phyloP scores from a whole-genome alignment of 306 rosid genomes.

The Prunus kanzakura region DNA sequence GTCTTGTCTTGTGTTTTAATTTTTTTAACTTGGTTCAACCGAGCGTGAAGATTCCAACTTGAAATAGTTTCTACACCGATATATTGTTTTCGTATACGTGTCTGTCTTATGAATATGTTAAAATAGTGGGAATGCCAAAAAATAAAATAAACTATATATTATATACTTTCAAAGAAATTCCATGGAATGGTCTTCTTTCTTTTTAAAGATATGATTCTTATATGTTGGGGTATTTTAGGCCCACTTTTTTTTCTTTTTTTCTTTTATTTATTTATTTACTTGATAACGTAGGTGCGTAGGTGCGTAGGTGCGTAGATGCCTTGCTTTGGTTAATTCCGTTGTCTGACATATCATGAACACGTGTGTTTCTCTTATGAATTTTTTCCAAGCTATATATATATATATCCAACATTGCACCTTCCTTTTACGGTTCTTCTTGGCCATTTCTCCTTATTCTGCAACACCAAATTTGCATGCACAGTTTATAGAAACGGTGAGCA shows the following conservation, averaged over 20 bases:
- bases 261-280: not conserved
- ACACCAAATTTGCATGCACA: constrained; percentile 11
- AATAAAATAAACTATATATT: not conserved
- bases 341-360: constrained; percentile 15
- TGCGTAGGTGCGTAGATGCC: constrained; percentile 17
- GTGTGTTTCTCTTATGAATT: not conserved
- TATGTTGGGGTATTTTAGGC: constrained; percentile 1
- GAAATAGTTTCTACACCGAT: no score
- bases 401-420: not conserved
- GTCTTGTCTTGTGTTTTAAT: not conserved
- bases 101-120: not conserved
- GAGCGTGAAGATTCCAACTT: no score
- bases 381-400: not conserved
- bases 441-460: constrained; percentile 21
- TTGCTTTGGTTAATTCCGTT: constrained; percentile 8
- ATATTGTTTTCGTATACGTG: not conserved
- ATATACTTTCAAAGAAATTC: not conserved
- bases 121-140: not conserved
- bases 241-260: not conserved
- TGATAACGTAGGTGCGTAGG: constrained; percentile 16
- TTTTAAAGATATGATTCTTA: constrained; percentile 16
- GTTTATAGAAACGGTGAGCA: constrained; percentile 11
- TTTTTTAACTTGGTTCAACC: not conserved
- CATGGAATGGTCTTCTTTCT: constrained; percentile 1
- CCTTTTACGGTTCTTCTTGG: constrained; percentile 31